A percentile compares a stretch with the other conserved stretches of the same genome.
Conservation (phyloP, 345 rosid genomes). For the Eucalyptus pauciflora region DNA sequence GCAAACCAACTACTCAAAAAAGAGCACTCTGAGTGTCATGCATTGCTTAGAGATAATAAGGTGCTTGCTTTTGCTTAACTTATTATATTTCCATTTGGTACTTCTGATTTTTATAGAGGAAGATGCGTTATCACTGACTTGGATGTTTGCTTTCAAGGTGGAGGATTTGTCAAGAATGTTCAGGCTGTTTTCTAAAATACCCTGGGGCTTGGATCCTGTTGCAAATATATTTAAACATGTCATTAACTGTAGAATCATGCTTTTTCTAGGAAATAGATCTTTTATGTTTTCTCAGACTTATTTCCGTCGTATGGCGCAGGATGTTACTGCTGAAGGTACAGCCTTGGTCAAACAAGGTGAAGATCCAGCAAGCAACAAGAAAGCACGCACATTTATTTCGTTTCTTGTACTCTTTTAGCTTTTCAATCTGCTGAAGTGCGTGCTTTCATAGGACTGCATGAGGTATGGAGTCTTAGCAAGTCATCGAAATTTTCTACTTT, state of each 20-base stretch:
- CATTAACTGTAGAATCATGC: too few species aligned
- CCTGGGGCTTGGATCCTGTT: slow-evolving; percentile 41
- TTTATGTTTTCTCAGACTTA: neutral
- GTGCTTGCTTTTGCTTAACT: neutral
- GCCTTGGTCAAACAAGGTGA: too few species aligned
- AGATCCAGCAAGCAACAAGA: too few species aligned
- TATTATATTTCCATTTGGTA: neutral
- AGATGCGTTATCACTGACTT: neutral
- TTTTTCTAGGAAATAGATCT: neutral
- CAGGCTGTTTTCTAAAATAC: slow-evolving; percentile 42
- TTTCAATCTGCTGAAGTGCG: too few species aligned
- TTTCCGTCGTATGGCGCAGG: slow-evolving; percentile 11
- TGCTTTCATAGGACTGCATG: too few species aligned
- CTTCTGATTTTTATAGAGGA: neutral
- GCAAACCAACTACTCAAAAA: too few species aligned
- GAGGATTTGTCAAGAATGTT: slow-evolving; percentile 72
- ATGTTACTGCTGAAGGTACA: slow-evolving; percentile 12
- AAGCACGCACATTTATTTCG: too few species aligned
- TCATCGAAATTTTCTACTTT: too few species aligned
- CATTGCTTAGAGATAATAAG: too few species aligned
- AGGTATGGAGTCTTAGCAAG: too few species aligned
- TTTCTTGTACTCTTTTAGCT: too few species aligned
- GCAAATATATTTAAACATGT: slow-evolving; percentile 35
- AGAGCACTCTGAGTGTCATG: too few species aligned
- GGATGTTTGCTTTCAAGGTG: slow-evolving; percentile 9